Percentiles rank a stretch among this genome's conserved stretches.
These are phyloP conservation scores for Nigrospora oryzae DNA, from an alignment of 2,329 filamentous ascomycete genomes.

Conservation along the genomic window DNA sequence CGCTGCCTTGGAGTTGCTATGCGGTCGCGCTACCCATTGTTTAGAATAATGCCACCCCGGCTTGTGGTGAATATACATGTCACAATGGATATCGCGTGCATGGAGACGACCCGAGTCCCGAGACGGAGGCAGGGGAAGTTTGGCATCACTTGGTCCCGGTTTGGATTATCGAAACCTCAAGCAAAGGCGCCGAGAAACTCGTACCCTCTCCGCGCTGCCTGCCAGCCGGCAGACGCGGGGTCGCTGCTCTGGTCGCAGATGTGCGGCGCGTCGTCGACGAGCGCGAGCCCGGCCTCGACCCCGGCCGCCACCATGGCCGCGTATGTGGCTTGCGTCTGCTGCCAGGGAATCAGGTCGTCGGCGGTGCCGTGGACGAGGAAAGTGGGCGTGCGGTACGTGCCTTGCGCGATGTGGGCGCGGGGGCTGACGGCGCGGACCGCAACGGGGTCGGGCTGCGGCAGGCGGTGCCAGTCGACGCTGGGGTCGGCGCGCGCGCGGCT, in stretches of 20 bases:
- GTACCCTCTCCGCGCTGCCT: conserved; percentile 4
- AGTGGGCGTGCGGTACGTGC: conserved; percentile 17
- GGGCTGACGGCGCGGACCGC: conserved; percentile 12
- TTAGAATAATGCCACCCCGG: too few species aligned
- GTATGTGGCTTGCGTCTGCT: conserved; percentile 11
- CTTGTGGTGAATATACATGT: too few species aligned
- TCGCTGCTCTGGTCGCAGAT: conserved; percentile 6
- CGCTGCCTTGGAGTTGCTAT: too few species aligned
- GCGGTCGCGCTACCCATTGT: too few species aligned
- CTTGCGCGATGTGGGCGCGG: conserved; percentile 12
- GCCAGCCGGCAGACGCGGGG: conserved; percentile 2
- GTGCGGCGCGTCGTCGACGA: conserved; percentile 6
- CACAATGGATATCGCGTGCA: too few species aligned
- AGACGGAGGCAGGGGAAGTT: too few species aligned
- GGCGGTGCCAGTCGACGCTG: conserved; percentile 5
- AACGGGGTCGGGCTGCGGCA: conserved; percentile 7
- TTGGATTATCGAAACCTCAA: too few species aligned
- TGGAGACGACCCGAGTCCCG: too few species aligned
- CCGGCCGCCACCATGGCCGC: conserved; percentile 7
- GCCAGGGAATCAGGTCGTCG: conserved; percentile 19
- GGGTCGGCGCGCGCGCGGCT: conserved; percentile 4
- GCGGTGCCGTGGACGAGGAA: conserved; percentile 17
- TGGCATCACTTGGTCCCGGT: too few species aligned
- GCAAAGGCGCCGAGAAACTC: conserved; percentile 3
- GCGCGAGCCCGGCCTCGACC: conserved; percentile 4